Percentiles rank a stretch among this genome's conserved stretches.
Evolutionary conservation across 208 protist genomes (phyloP).

Genomic region (Leishmania aethiopica): DNA sequence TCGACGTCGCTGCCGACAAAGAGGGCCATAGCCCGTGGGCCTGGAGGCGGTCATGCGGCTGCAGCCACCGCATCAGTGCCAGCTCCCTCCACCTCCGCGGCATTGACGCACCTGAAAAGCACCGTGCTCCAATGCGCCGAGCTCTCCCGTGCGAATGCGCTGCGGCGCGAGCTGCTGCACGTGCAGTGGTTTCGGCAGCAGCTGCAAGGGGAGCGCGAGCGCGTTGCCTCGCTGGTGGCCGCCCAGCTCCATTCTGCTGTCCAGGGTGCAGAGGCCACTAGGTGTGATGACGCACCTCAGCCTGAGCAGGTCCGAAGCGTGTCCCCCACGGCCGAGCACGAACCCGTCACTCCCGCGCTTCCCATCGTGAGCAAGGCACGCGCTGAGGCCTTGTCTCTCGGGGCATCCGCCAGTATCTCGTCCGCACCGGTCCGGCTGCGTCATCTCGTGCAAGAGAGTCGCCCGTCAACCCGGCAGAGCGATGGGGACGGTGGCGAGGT

Average conservation of each 20-base stretch:
- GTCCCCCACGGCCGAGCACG: not conserved
- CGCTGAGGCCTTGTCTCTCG: not conserved
- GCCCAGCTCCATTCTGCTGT: not conserved
- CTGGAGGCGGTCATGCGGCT: not conserved
- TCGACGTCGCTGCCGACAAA: not conserved
- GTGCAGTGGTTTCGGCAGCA: constrained; percentile 34
- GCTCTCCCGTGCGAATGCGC: constrained; percentile 42
- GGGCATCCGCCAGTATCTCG: too few species aligned
- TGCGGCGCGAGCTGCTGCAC: constrained; percentile 50
- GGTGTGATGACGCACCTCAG: not conserved
- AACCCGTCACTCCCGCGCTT: not conserved
- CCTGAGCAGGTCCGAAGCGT: not conserved
- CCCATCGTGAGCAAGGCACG: not conserved
- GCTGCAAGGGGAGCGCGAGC: constrained; percentile 13
- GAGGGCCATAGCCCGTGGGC: not conserved
- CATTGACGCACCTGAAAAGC: constrained; percentile 3
- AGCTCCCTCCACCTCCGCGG: not conserved
- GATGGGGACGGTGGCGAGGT: constrained; percentile 11
- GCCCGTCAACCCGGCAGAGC: not conserved
- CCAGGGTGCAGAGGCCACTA: not conserved
- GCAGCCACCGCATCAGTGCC: not conserved
- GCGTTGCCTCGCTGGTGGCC: not conserved
- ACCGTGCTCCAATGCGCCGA: constrained; percentile 34
- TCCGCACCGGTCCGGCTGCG: constrained; percentile 15
- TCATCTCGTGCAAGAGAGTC: constrained; percentile 14